These are phyloP conservation scores for Oryza longistaminata DNA, from an alignment of 176 grass and related monocot genomes.

Conservation along the genomic window DNA sequence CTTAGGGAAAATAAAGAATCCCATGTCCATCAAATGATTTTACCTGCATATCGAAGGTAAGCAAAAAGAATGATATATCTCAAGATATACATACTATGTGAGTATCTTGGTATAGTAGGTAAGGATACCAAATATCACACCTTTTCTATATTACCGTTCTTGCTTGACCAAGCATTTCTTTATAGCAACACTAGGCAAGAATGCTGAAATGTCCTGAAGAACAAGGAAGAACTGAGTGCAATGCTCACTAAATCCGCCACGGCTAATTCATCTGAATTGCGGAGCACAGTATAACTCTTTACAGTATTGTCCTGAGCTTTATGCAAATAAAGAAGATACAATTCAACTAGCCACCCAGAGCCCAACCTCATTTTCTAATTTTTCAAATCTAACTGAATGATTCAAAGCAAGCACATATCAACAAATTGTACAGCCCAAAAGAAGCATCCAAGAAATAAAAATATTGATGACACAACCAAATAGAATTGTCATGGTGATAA, in stretches of 20 bases:
- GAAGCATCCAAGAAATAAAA: conserved; percentile 1
- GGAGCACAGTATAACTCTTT: background rate
- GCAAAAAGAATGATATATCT: background rate
- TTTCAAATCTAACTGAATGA: background rate
- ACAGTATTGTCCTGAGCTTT: background rate
- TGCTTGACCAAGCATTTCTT: background rate
- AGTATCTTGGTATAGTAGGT: background rate
- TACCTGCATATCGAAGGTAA: background rate
- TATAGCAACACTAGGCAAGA: background rate
- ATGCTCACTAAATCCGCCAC: background rate
- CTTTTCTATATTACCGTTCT: background rate
- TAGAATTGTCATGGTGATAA: background rate
- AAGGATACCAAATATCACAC: background rate
- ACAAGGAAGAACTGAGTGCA: background rate
- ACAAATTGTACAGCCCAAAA: background rate
- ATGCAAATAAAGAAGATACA: background rate
- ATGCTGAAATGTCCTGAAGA: background rate
- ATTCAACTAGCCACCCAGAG: background rate
- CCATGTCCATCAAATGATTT: background rate
- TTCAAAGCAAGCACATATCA: background rate
- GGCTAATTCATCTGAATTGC: background rate
- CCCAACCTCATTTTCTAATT: background rate
- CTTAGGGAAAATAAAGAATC: background rate
- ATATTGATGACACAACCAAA: background rate
- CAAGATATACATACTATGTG: background rate